Evolutionary conservation across 2,329 filamentous ascomycete species (phyloP).

Genomic region (Lecanoromycetidae sp.): DNA sequence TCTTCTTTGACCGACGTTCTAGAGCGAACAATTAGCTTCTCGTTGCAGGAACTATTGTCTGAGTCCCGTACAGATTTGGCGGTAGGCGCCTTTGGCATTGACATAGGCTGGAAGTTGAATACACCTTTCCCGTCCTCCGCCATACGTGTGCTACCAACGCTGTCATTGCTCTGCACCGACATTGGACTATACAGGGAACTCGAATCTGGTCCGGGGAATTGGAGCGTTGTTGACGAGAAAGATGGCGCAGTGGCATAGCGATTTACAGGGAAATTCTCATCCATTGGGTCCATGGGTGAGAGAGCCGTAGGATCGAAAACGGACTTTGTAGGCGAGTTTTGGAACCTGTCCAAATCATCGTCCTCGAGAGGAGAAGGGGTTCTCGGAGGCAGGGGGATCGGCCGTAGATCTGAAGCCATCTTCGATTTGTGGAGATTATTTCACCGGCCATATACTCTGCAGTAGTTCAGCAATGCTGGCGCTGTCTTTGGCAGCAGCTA

Average conservation of each 20-base stretch:
- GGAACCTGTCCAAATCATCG: conserved; percentile 26
- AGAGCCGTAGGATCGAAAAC: conserved; percentile 34
- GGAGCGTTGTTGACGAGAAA: conserved; percentile 17
- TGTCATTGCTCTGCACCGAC: conserved; percentile 23
- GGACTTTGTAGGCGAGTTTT: conserved; percentile 21
- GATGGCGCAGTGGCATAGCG: conserved; percentile 27
- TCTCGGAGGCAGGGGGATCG: conserved; percentile 48
- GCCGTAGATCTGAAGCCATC: conserved; percentile 26
- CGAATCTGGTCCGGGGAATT: conserved; percentile 25
- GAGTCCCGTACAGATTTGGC: conserved; percentile 54
- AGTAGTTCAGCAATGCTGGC: no score
- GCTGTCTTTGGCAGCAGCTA: no score
- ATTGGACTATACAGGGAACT: conserved; percentile 26
- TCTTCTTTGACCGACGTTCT: conserved; percentile 82
- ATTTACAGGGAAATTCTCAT: conserved; percentile 24
- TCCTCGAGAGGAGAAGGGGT: conserved; percentile 54
- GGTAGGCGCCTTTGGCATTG: conserved; percentile 60
- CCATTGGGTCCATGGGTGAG: conserved; percentile 37
- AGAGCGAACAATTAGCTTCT: conserved; percentile 14
- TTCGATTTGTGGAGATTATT: neutral
- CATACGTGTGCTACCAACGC: conserved; percentile 16
- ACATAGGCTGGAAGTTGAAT: conserved; percentile 88
- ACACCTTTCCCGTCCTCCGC: conserved; percentile 39
- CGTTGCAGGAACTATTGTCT: neutral
- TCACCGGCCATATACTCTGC: no score